These are phyloP conservation scores for Colletotrichum destructivum DNA, from an alignment of 2,329 filamentous ascomycete genomes.

Conservation along the genomic window DNA sequence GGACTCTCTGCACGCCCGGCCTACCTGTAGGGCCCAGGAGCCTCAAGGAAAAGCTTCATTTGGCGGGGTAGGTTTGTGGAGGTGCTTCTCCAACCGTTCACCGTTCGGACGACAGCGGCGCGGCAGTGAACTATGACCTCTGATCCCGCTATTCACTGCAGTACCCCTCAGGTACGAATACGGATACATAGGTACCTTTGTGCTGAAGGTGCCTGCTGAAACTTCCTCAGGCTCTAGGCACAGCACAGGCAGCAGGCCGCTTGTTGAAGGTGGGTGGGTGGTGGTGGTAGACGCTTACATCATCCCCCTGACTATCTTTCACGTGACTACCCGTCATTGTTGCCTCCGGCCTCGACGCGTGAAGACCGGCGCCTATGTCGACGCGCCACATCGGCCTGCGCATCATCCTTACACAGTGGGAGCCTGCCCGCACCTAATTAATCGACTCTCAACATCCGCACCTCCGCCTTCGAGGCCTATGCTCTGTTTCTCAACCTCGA, in stretches of 20 bases:
- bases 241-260: neutral
- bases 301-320: neutral
- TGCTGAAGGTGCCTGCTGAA: constrained; percentile 15
- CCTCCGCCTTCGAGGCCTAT: neutral
- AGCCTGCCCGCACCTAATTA: neutral
- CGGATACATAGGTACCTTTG: neutral
- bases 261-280: neutral
- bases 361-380: constrained; percentile 4
- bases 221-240: constrained; percentile 1
- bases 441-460: neutral
- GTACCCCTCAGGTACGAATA: too few relatives aligned
- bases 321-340: constrained; percentile 41
- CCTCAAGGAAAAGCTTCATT: constrained; percentile 18
- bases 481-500: neutral
- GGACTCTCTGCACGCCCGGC: neutral
- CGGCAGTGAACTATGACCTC: constrained; percentile 14
- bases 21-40: constrained; percentile 9
- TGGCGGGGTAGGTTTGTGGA: constrained; percentile 40
- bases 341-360: constrained; percentile 35
- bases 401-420: neutral
- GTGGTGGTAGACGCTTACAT: neutral
- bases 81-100: constrained; percentile 32
- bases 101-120: constrained; percentile 39
- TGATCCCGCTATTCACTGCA: neutral
- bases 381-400: constrained; percentile 27